Conservation (phyloP, 1,284 basidiomycete genomes). For the Apiotrichum mycotoxinovorans region DNA sequence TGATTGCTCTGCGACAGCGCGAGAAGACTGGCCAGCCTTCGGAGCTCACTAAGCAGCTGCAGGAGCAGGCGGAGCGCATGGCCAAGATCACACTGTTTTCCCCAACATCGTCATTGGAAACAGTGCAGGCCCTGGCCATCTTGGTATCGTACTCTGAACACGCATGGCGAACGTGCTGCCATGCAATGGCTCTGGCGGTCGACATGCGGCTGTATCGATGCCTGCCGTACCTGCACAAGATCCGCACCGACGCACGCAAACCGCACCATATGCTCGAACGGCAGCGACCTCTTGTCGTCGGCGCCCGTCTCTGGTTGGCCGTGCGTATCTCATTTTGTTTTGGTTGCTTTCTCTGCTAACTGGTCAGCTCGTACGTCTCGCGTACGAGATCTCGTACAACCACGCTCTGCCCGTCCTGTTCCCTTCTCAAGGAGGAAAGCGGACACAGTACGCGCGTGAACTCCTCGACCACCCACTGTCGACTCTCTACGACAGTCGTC, state of each 20-base stretch:
- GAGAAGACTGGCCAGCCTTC: slow-evolving; percentile 16
- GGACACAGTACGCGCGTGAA: slow-evolving; percentile 19
- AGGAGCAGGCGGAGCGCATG: slow-evolving; percentile 13
- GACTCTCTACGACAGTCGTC: slow-evolving; percentile 24
- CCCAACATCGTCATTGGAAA: slow-evolving; percentile 26
- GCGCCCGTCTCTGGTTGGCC: slow-evolving; percentile 30
- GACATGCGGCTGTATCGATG: slow-evolving; percentile 36
- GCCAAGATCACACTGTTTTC: slow-evolving; percentile 30
- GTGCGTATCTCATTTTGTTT: background rate
- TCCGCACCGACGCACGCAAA: slow-evolving; percentile 14
- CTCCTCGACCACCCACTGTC: slow-evolving; percentile 32
- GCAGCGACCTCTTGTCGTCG: slow-evolving; percentile 18
- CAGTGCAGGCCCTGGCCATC: slow-evolving; percentile 26
- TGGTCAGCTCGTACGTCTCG: slow-evolving; percentile 6
- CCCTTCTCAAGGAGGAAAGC: slow-evolving; percentile 10
- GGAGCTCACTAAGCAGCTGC: slow-evolving; percentile 6
- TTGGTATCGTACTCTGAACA: slow-evolving; percentile 16
- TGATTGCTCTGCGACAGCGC: slow-evolving; percentile 19
- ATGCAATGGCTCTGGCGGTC: slow-evolving; percentile 32
- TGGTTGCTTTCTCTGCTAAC: background rate
- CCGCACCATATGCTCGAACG: slow-evolving; percentile 15
- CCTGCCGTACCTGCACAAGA: slow-evolving; percentile 27
- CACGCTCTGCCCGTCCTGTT: slow-evolving; percentile 27
- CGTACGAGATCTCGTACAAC: slow-evolving; percentile 32
- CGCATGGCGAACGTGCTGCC: slow-evolving; percentile 32